phyloP scores from a whole-genome alignment of 352 stramenopile species.

The Globisporangium camurandrum region DNA sequence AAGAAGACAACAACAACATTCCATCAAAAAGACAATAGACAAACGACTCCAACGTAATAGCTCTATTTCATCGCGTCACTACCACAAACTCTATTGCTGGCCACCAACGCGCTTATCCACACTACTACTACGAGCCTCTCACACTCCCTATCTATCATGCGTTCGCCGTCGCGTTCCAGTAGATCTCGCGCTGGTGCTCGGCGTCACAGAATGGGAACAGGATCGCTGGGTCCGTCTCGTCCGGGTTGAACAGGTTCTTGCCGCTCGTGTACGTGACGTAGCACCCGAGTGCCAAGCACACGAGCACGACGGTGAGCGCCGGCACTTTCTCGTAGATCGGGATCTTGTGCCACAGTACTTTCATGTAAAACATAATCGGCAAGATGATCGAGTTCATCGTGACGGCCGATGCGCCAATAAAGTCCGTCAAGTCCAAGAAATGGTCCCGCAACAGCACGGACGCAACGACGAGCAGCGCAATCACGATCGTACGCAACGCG shows the following conservation, averaged over 20 bases:
- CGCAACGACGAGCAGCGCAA: conserved; percentile 24
- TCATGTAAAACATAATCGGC: conserved; percentile 21
- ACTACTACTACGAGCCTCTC: too few relatives aligned
- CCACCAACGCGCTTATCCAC: too few relatives aligned
- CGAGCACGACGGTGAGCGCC: conserved; percentile 12
- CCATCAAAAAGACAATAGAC: too few relatives aligned
- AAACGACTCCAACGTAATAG: too few relatives aligned
- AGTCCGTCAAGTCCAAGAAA: conserved; percentile 34
- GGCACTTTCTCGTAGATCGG: conserved; percentile 15
- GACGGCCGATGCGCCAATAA: conserved; percentile 32
- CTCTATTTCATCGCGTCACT: too few relatives aligned
- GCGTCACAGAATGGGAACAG: conserved; percentile 14
- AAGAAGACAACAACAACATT: too few relatives aligned
- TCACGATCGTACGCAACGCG: conserved; percentile 24
- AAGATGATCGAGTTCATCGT: conserved; percentile 40
- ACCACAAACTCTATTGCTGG: too few relatives aligned
- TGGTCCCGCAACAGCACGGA: conserved; percentile 36
- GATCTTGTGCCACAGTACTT: conserved; percentile 16
- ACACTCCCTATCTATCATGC: too few relatives aligned
- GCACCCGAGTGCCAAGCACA: conserved; percentile 15
- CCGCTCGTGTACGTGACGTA: conserved; percentile 20
- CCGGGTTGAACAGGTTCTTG: conserved; percentile 17
- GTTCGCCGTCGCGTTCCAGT: conserved; percentile 11
- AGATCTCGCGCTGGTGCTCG: conserved; percentile 10
- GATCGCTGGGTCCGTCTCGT: conserved; percentile 3